Base-by-base conservation (phyloP, 2,329 filamentous ascomycete genomes). In the Neonectria magnoliae region DNA sequence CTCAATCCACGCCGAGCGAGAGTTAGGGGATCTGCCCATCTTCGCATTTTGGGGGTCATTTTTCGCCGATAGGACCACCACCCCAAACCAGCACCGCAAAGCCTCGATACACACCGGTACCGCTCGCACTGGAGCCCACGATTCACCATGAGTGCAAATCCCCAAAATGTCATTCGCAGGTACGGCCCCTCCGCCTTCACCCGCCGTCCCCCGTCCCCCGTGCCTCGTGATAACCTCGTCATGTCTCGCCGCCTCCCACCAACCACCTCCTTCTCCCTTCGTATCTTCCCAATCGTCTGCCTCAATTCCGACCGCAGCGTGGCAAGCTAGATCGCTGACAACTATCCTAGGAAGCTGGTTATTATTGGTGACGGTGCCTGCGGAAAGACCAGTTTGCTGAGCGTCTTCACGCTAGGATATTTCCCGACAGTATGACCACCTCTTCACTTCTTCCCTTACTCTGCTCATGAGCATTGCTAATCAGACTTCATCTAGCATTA, bases 321-420 rank as follows among this genome's bases (percentile, higher is more conserved):
- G 31, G 45, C 25, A 56, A 25, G 11, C 25, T 56, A 14, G 18
- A 54, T 66, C 29, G 48, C 70, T 71, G 62, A 71, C 67, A 48
- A 57, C 48, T 20, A 56, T 47, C 68, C 18, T 77, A 97, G 94
- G 85, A 98, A 98, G 84, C 86, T 98, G 77, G 94, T 98, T 76
- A 98, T 98, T 73, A 97, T 98, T 75, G 94, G 94, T 67, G 94
- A 98, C 77, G 96, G 96, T 84, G 96, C 96, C 73, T 99, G 96
- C 82, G 96, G 96, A 76, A 99, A 99, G 85, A 99, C 96, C 57
- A 97, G 93, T 89, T 84, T 99, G 75, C 85, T 99, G 71, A 98
- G 94, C 79, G 96, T 99, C 72, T 99, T 99, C 81, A 99, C 96
- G 38, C 86, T 99, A 59, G 96, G 96, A 63, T 98, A 98, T 81